Base-by-base conservation (phyloP, 1,139 yeast species). In the Blastobotrys serpentis region DNA sequence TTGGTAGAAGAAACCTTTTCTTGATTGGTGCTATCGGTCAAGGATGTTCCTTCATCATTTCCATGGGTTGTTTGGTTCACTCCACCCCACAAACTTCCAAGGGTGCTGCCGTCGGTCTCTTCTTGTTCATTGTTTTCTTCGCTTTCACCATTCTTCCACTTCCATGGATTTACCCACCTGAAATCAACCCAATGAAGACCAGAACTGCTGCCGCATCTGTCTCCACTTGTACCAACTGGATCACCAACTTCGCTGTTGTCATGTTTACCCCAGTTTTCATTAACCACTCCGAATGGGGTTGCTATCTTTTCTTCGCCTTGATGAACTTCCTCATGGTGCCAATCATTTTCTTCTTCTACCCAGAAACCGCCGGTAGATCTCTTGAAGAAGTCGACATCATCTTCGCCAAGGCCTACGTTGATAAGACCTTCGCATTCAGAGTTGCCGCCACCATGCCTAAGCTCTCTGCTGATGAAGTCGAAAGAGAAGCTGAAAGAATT, bases 251-350 rank as follows among this genome's bases (percentile, higher is more conserved):
- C 56, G 72, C 76, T 56, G 78, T 77, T 34, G 80, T 77, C 49
- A 72, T 75, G 75, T 72, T 78, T 57, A 77, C 82, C 13, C 82
- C 82, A 1, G 64, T 76, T 30, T 75, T 75, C 49, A 72, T 78
- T 59, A 61, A 60, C 43, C 64, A 65, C 43, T 72, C 78, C 34
- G 64, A 69, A 14, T 70, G 75, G 66, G 75, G 75, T 52, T 74
- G 76, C 44, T 78, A 77, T 66, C 60, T 71, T 17, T 69, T 73
- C 48, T 73, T 69, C 55, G 67, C 72, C 13, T 61, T 58, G 7
- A 65, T 78, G 48, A 79, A 79, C 58, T 65, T 70, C 43, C 82
- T 87, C 84, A 86, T 80, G 70, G 69, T 82, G 38, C 86, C 87
- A 30, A 56, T 73, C 58, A 84, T 83, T 49, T 82, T 68, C 72